These are phyloP conservation scores for Ascomycota sp. DNA, from an alignment of 2,329 filamentous ascomycete species.

Conservation along the genomic window DNA sequence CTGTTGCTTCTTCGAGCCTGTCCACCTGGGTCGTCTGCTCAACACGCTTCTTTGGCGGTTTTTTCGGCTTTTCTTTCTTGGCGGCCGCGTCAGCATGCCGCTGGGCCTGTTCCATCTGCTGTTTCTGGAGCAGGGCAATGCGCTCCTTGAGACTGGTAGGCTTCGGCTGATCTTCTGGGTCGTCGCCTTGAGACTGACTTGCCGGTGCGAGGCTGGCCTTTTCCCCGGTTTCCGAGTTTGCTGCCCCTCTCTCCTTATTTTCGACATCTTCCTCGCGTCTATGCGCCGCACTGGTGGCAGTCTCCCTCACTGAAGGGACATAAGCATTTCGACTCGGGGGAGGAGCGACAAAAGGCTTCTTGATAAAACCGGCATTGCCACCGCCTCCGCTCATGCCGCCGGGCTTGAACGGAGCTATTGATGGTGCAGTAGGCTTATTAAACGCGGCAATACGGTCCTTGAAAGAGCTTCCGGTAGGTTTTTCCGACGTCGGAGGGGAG, in stretches of 20 bases:
- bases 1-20: background rate
- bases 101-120: constrained; percentile 76
- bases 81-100: constrained; percentile 57
- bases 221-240: constrained; percentile 46
- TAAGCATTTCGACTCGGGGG: constrained; percentile 86
- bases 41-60: constrained; percentile 44
- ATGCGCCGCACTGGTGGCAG: constrained; percentile 56
- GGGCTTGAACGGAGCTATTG: constrained; percentile 79
- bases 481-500: constrained; percentile 52
- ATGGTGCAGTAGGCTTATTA: constrained; percentile 73
- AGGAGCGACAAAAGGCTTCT: constrained; percentile 90
- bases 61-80: constrained; percentile 79
- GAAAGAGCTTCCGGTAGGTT: constrained; percentile 60
- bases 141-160: constrained; percentile 86
- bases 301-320: constrained; percentile 54
- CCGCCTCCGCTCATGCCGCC: constrained; percentile 33
- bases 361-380: constrained; percentile 53
- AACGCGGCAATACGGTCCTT: constrained; percentile 93
- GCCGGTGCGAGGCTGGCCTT: constrained; percentile 39
- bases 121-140: constrained; percentile 81
- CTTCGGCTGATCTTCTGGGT: constrained; percentile 66
- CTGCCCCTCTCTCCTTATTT: constrained; percentile 42
- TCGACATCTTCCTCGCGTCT: constrained; percentile 73
- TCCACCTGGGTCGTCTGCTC: constrained; percentile 16
- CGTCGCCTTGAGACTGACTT: constrained; percentile 23